phyloP scores from a whole-genome alignment of 2,329 filamentous ascomycete species.

The Scorias spongiosa region DNA sequence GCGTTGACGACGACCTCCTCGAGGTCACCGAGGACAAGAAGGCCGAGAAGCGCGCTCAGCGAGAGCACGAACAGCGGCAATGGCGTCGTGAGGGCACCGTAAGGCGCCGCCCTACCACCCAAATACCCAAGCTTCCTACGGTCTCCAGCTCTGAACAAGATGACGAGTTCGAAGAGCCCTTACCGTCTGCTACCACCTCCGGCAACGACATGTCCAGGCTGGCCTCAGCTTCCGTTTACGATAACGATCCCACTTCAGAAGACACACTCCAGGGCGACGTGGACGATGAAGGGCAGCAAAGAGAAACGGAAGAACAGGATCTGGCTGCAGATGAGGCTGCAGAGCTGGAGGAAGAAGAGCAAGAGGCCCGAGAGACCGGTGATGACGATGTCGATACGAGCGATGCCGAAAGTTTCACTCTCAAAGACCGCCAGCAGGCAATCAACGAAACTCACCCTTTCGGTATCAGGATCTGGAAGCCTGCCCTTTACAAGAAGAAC shows the following conservation, averaged over 20 bases:
- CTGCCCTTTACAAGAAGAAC: constrained; percentile 92
- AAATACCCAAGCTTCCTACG: constrained; percentile 30
- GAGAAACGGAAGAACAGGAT: constrained; percentile 15
- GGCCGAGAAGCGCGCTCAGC: constrained; percentile 7
- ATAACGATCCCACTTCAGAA: constrained; percentile 20
- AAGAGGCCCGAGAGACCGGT: constrained; percentile 18
- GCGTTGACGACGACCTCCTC: constrained; percentile 70
- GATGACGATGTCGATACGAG: constrained; percentile 62
- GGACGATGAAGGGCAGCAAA: constrained; percentile 12
- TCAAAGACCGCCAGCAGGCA: constrained; percentile 90
- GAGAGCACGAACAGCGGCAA: constrained; percentile 15
- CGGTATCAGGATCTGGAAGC: constrained; percentile 97
- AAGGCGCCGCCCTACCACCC: constrained; percentile 31
- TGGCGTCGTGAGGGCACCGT: constrained; percentile 36
- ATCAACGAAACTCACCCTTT: constrained; percentile 99
- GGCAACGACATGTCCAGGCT: constrained; percentile 11
- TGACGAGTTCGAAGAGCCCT: constrained; percentile 5
- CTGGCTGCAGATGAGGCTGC: constrained; percentile 20
- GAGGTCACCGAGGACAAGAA: constrained; percentile 57
- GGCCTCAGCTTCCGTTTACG: constrained; percentile 4
- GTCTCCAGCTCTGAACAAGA: constrained; percentile 34
- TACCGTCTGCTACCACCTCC: constrained; percentile 6
- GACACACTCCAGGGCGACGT: constrained; percentile 22
- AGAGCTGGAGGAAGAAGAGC: constrained; percentile 30
- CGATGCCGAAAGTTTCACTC: constrained; percentile 92